Percentiles rank a stretch among this genome's conserved stretches.
Evolutionary conservation across 495 filamentous ascomycete species (phyloP).

Genomic region (Daldinia vernicosa): DNA sequence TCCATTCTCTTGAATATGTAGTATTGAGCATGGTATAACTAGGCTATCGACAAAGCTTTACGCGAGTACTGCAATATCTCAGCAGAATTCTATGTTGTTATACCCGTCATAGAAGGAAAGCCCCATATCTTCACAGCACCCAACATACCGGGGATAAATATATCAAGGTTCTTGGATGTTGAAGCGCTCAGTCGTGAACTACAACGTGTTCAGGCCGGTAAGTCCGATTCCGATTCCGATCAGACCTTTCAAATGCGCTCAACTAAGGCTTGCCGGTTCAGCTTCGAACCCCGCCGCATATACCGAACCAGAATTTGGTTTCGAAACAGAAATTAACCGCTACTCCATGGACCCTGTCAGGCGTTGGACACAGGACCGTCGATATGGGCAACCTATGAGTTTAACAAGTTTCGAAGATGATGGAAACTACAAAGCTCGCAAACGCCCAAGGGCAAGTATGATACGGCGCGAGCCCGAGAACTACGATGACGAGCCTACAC

Average conservation of each 20-base stretch:
- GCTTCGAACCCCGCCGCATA: slow-evolving; percentile 25
- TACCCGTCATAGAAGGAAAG: slow-evolving; percentile 47
- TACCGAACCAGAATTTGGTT: slow-evolving; percentile 33
- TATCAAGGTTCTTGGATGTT: slow-evolving; percentile 48
- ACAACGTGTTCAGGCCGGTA: slow-evolving; percentile 32
- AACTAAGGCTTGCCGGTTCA: slow-evolving; percentile 17
- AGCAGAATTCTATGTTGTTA: slow-evolving; percentile 51
- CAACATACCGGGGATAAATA: slow-evolving; percentile 34
- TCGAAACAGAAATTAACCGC: slow-evolving; percentile 25
- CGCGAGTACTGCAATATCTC: slow-evolving; percentile 52
- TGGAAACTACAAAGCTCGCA: slow-evolving; percentile 44
- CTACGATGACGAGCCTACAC: slow-evolving; percentile 43
- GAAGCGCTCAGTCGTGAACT: slow-evolving; percentile 38
- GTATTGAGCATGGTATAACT: slow-evolving; percentile 24
- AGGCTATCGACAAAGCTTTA: slow-evolving; percentile 53
- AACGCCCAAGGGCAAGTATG: slow-evolving; percentile 48
- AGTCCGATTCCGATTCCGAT: slow-evolving; percentile 10
- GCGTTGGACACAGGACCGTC: slow-evolving; percentile 25
- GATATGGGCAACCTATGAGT: slow-evolving; percentile 23
- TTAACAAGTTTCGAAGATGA: slow-evolving; percentile 39
- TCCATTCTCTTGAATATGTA: neutral
- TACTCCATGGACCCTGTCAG: slow-evolving; percentile 16
- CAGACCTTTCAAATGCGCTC: neutral
- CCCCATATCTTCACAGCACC: slow-evolving; percentile 47
- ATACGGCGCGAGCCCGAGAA: slow-evolving; percentile 35